A percentile compares a stretch with the other conserved stretches of the same genome.
phyloP scores from a whole-genome alignment of 192 early-diverging fungal genomes.

The Spinellus fusiger region DNA sequence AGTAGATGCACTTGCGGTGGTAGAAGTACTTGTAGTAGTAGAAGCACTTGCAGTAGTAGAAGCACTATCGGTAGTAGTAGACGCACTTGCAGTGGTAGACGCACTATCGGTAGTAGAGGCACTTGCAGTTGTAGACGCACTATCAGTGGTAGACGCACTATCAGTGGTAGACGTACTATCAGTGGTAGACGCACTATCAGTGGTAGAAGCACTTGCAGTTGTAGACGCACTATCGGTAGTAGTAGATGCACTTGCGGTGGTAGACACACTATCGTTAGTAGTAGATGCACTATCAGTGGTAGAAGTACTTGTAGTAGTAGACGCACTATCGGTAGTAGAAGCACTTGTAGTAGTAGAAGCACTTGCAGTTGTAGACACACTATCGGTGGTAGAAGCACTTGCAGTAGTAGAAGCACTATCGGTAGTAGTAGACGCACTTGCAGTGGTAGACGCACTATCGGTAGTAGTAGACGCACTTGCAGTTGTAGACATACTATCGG shows the following conservation, averaged over 20 bases:
- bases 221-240: background rate
- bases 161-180: background rate
- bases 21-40: background rate
- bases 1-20: background rate
- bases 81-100: background rate
- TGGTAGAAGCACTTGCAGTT: background rate
- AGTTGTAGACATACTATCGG: background rate
- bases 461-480: background rate
- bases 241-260: background rate
- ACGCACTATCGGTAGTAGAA: background rate
- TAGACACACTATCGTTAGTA: background rate
- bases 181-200: background rate
- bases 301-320: background rate
- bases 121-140: background rate
- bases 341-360: background rate
- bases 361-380: background rate
- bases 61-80: background rate
- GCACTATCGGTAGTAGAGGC: background rate
- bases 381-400: background rate
- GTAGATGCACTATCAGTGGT: background rate
- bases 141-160: background rate
- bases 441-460: background rate
- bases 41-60: background rate
- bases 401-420: background rate
- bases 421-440: background rate